These are phyloP conservation scores for Rhododendron molle DNA, from an alignment of 148 eudicot genomes.

Conservation along the genomic window DNA sequence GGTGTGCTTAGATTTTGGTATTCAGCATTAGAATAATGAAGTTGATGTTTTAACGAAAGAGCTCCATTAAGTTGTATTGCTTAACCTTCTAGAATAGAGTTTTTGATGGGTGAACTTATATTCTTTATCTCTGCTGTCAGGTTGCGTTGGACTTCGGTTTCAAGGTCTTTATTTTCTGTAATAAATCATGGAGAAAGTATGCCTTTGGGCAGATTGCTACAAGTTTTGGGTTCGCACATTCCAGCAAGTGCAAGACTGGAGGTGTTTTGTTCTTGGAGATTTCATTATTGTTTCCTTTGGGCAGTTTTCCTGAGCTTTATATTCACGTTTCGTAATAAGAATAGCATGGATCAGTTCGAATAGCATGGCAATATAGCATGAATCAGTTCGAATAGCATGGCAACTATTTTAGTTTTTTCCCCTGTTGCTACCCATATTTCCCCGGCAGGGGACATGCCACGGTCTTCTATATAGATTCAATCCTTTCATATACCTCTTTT, in stretches of 20 bases:
- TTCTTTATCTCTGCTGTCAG: neutral
- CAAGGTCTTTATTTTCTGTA: conserved; percentile 16
- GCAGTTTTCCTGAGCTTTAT: neutral
- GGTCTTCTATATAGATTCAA: too few relatives aligned
- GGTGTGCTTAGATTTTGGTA: neutral
- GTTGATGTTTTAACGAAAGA: neutral
- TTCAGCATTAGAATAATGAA: conserved; percentile 1
- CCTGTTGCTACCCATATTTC: too few relatives aligned
- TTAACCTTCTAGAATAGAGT: neutral
- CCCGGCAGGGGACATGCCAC: too few relatives aligned
- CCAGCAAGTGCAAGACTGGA: conserved; percentile 82
- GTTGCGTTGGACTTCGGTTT: neutral
- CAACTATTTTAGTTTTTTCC: too few relatives aligned
- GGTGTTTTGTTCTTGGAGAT: conserved; percentile 70
- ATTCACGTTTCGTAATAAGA: too few relatives aligned
- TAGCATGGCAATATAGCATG: too few relatives aligned
- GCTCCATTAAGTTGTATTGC: neutral
- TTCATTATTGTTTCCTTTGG: conserved; percentile 59
- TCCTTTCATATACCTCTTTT: too few relatives aligned
- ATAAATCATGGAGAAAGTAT: conserved; percentile 72
- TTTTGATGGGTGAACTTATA: neutral
- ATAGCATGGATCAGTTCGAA: too few relatives aligned
- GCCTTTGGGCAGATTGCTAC: conserved; percentile 60
- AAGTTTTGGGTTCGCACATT: conserved; percentile 42
- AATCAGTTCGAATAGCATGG: too few relatives aligned